Conservation (phyloP, 2,329 filamentous ascomycete genomes). For the Phyllosticta citribraziliensis region DNA sequence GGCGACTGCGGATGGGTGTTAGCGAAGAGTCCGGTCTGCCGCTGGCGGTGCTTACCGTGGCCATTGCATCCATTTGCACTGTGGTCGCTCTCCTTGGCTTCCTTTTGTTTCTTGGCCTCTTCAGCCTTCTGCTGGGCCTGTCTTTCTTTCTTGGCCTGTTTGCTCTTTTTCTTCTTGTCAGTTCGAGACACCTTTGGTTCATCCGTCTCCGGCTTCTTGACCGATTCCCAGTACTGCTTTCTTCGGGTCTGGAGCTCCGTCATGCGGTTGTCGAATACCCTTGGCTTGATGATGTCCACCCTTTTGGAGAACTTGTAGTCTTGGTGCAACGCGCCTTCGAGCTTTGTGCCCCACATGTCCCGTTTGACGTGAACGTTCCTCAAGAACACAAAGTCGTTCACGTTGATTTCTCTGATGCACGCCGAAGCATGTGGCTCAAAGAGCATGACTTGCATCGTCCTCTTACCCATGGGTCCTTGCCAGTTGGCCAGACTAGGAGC, state of each 20-base stretch:
- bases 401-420: slow-evolving; percentile 46
- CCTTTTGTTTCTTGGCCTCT: slow-evolving; percentile 24
- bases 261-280: slow-evolving; percentile 33
- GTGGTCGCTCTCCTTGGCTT: slow-evolving; percentile 12
- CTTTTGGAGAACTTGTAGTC: slow-evolving; percentile 45
- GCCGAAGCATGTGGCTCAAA: slow-evolving; percentile 57
- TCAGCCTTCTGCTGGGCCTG: slow-evolving; percentile 5
- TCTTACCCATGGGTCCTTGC: slow-evolving; percentile 64
- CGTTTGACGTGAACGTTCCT: slow-evolving; percentile 63
- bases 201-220: not conserved
- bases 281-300: slow-evolving; percentile 48
- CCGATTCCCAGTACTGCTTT: not conserved
- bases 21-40: too few species aligned
- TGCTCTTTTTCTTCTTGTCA: slow-evolving; percentile 30
- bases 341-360: slow-evolving; percentile 28
- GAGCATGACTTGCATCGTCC: slow-evolving; percentile 60
- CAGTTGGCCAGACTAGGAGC: slow-evolving; percentile 39
- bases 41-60: slow-evolving; percentile 26
- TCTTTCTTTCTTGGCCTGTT: slow-evolving; percentile 25
- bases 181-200: not conserved
- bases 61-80: slow-evolving; percentile 20
- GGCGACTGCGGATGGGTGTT: not conserved
- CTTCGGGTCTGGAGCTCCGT: slow-evolving; percentile 37
- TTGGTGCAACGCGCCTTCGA: slow-evolving; percentile 64
- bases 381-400: slow-evolving; percentile 55